Base-by-base conservation (phyloP, 2,329 filamentous ascomycete genomes). In the Sporothrix curviconia region DNA sequence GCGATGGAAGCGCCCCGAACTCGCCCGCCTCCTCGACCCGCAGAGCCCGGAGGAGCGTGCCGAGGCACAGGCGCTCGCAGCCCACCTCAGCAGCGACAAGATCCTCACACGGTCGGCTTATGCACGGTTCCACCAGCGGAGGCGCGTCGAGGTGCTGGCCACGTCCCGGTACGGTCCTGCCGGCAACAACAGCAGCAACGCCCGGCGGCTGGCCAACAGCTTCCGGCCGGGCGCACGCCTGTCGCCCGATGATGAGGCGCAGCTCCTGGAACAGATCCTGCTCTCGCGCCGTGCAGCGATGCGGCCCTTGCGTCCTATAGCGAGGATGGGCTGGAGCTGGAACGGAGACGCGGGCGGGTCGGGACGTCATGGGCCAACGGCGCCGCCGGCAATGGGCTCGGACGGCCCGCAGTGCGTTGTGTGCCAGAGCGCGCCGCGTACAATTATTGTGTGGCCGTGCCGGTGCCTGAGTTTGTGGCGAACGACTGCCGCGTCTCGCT, bases 391-490 rank as follows among this genome's bases (percentile, higher is more conserved):
- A n/a, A 81, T 92, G 67, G 89, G 88, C 1, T 71, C 70, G 2
- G 82, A 85, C 30, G 83, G 90, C 0, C 90, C 91, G 3, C 88
- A 89, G 64, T 99, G 94, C 66, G 94, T 97, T 1, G 90, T 99
- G 4, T 99, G 94, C 68, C 92, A 97, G 70, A 84, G 84, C 56
- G 81, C 82, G n/a, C 85, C 91, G 3, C 80, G 94, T 17, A 95
- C 89, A 7, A 88, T 97, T 60, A 88, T 99, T 56, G 87, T 96
- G 2, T 97, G 94, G 94, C 94, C 94, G 0, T 99, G 94, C 69
- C 88, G 94, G 2, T 99, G 94, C 69, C 78, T 99, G 58, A 92
- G 90, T 64, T 79, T 97, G 12, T 97, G 94, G 69, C n/a, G n/a
- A 94, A 99, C 70, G 94, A 97, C 64, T 97, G 94, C 69, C 81